These are phyloP conservation scores for Simmondsia chinensis DNA, from an alignment of 148 eudicot genomes.

Conservation along the genomic window DNA sequence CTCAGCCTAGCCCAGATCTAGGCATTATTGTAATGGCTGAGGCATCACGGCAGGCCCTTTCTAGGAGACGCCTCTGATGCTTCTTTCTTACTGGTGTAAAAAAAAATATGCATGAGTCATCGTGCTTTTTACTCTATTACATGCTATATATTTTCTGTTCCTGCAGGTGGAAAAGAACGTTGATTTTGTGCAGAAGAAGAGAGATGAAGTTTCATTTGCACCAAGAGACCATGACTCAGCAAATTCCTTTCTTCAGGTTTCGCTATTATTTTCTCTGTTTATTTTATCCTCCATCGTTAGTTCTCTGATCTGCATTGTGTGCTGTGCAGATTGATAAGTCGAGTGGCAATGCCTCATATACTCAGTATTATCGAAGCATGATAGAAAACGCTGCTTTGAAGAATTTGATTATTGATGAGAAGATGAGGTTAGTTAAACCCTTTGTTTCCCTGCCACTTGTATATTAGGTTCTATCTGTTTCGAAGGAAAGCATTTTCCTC, in stretches of 20 bases:
- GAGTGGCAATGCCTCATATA: conserved; percentile 44
- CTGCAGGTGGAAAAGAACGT: conserved; percentile 81
- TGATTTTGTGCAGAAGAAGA: conserved; percentile 75
- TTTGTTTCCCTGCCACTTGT: neutral
- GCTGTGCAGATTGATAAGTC: conserved; percentile 52
- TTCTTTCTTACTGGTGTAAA: too few species aligned
- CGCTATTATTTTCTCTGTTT: conserved; percentile 4
- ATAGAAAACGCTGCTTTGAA: conserved; percentile 55
- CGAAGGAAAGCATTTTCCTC: neutral
- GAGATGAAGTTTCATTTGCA: conserved; percentile 77
- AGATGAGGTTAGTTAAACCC: conserved; percentile 26
- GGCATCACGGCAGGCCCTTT: too few species aligned
- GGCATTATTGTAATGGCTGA: too few species aligned
- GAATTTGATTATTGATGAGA: conserved; percentile 20
- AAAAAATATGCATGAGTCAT: too few species aligned
- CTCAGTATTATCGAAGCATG: conserved; percentile 72
- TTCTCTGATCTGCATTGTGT: conserved; percentile 7
- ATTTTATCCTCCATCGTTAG: neutral
- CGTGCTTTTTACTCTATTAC: too few species aligned
- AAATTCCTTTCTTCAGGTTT: conserved; percentile 81
- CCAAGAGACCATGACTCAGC: conserved; percentile 70
- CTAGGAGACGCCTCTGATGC: too few species aligned
- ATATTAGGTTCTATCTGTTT: neutral
- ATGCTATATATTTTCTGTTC: neutral
- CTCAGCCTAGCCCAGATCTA: too few species aligned